phyloP scores from a whole-genome alignment of 225 moss, liverwort and hornwort genomes.

The Neckera pumila region DNA sequence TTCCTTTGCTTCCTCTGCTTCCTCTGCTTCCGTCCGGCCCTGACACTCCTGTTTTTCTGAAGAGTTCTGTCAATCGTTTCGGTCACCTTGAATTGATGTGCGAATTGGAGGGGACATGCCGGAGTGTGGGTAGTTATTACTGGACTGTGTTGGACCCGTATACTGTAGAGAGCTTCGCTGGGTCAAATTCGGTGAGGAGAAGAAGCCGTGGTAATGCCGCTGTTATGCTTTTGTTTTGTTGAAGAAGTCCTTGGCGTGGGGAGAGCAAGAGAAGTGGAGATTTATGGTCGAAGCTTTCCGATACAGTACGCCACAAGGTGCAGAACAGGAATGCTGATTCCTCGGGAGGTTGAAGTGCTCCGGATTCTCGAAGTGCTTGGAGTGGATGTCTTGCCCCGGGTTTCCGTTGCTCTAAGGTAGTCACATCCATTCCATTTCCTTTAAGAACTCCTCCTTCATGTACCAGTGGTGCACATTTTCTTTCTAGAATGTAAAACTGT shows the following conservation, averaged over 20 bases:
- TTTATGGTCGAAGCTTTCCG: background rate
- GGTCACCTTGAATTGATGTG: background rate
- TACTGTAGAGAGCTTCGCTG: background rate
- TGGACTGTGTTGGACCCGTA: background rate
- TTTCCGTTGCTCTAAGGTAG: background rate
- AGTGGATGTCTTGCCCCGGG: background rate
- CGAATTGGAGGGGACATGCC: background rate
- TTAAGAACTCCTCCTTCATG: no score
- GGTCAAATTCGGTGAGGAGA: background rate
- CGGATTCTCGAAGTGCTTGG: background rate
- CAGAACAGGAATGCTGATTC: background rate
- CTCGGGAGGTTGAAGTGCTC: background rate
- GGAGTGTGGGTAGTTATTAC: background rate
- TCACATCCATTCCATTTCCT: no score
- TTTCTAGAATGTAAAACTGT: no score
- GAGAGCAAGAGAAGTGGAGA: background rate
- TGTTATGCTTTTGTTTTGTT: background rate
- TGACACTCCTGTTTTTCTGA: no score
- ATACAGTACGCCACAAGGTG: background rate
- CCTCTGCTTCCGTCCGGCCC: background rate
- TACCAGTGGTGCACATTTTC: no score
- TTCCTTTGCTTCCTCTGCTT: background rate
- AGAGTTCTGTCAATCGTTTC: background rate
- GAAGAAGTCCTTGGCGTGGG: background rate
- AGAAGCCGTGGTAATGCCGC: background rate